Evolutionary conservation across 2,329 filamentous ascomycete species (phyloP).

Genomic region (Alternaria consortialis): DNA sequence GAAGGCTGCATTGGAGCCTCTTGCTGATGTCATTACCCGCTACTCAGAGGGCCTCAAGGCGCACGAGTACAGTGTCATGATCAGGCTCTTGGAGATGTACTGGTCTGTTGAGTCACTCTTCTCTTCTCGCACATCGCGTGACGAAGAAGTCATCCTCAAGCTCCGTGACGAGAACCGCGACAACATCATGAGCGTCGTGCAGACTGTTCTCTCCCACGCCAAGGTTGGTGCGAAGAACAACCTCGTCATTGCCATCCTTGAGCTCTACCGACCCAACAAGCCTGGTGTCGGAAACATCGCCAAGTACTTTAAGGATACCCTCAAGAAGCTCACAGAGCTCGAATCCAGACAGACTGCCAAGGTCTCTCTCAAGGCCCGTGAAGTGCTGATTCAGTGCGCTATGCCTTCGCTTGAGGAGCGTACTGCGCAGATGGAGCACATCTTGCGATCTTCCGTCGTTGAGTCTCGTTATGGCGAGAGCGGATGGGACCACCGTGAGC

Average conservation of each 20-base stretch:
- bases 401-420: slow-evolving; percentile 96
- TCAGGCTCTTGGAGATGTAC: slow-evolving; percentile 81
- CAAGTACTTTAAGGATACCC: slow-evolving; percentile 83
- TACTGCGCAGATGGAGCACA: slow-evolving; percentile 97
- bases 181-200: slow-evolving; percentile 82
- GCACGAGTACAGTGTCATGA: slow-evolving; percentile 86
- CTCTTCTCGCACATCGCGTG: slow-evolving; percentile 81
- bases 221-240: slow-evolving; percentile 94
- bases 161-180: slow-evolving; percentile 98
- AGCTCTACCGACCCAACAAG: slow-evolving; percentile 94
- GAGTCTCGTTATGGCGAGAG: slow-evolving; percentile 98
- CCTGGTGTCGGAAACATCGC: slow-evolving; percentile 86
- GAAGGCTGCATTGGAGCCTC: slow-evolving; percentile 75
- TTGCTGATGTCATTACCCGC: slow-evolving; percentile 78
- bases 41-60: slow-evolving; percentile 90
- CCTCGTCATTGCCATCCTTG: slow-evolving; percentile 86
- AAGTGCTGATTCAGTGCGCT: slow-evolving; percentile 96
- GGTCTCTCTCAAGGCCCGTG: slow-evolving; percentile 95
- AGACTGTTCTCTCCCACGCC: slow-evolving; percentile 92
- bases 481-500: slow-evolving; percentile 94
- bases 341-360: slow-evolving; percentile 88
- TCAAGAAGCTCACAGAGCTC: slow-evolving; percentile 89
- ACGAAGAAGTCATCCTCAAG: slow-evolving; percentile 92
- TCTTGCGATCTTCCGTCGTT: slow-evolving; percentile 91
- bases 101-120: slow-evolving; percentile 86